A percentile compares a stretch with the other conserved stretches of the same genome.
These are phyloP conservation scores for Psidium friedrichsthalianum DNA, from an alignment of 345 rosid species.

Conservation along the genomic window DNA sequence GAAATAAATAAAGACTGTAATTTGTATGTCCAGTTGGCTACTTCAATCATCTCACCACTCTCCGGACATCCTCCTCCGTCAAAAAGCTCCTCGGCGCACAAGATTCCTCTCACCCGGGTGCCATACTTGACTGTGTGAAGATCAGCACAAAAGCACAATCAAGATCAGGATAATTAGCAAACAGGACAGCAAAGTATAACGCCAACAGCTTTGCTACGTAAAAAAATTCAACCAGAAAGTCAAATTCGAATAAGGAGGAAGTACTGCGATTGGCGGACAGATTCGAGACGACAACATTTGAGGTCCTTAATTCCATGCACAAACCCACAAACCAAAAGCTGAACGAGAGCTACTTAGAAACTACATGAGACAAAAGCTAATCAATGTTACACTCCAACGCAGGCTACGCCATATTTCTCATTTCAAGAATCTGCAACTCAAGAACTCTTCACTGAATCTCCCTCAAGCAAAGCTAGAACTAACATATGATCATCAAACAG, in stretches of 20 bases:
- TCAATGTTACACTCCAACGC: not conserved
- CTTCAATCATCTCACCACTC: not conserved
- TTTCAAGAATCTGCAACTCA: not conserved
- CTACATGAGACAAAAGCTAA: not conserved
- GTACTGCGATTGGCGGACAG: not conserved
- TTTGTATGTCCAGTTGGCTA: too few relatives aligned
- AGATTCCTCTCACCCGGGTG: too few relatives aligned
- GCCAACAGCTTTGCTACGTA: not conserved
- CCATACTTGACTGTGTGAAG: not conserved
- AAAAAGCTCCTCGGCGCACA: not conserved
- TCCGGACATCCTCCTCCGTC: not conserved
- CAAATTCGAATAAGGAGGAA: not conserved
- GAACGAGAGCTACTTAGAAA: not conserved
- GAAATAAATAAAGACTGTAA: too few relatives aligned
- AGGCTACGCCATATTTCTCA: not conserved
- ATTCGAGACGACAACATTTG: not conserved
- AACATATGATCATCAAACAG: too few relatives aligned
- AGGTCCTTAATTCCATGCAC: not conserved
- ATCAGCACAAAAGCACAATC: too few relatives aligned
- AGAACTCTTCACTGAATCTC: not conserved
- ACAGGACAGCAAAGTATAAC: too few relatives aligned
- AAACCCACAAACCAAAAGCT: not conserved
- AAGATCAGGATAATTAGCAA: too few relatives aligned
- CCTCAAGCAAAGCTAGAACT: not conserved
- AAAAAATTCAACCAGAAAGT: too few relatives aligned